Evolutionary conservation across 768 basidiomycete species (phyloP).

Genomic region (Collybia sordida): DNA sequence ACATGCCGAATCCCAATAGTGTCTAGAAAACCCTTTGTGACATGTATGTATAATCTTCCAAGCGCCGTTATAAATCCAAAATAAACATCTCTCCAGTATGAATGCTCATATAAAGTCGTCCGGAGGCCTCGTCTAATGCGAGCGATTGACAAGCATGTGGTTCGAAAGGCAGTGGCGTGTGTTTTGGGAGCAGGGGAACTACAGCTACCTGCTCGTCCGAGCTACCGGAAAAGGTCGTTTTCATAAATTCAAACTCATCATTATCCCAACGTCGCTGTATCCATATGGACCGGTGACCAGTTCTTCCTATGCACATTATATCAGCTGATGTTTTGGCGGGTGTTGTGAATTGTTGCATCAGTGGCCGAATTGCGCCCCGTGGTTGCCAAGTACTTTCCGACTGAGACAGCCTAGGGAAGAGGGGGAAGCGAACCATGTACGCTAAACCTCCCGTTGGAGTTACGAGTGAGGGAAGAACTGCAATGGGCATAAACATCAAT

Average conservation of each 20-base stretch:
- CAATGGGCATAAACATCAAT: constrained; percentile 10
- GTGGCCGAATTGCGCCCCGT: not conserved
- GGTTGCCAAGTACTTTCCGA: not conserved
- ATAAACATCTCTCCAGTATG: constrained; percentile 55
- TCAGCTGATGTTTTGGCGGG: constrained; percentile 12
- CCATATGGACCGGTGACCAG: constrained; percentile 52
- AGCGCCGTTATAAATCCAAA: constrained; percentile 31
- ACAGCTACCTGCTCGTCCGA: constrained; percentile 26
- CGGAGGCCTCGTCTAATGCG: constrained; percentile 56
- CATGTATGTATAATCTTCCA: no score
- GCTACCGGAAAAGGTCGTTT: constrained; percentile 42
- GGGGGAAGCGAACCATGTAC: constrained; percentile 18
- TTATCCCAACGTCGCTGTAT: constrained; percentile 49
- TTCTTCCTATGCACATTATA: constrained; percentile 35
- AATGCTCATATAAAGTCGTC: constrained; percentile 49
- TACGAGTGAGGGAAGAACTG: constrained; percentile 19
- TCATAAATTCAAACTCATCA: constrained; percentile 49
- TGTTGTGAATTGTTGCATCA: constrained; percentile 5
- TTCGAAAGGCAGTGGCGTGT: constrained; percentile 52
- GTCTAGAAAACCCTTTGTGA: no score
- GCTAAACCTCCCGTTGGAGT: constrained; percentile 12
- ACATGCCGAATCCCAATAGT: no score
- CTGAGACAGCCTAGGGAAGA: not conserved
- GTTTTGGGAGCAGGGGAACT: constrained; percentile 36
- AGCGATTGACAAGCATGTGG: constrained; percentile 43